Evolutionary conservation across 352 stramenopile species (phyloP).

Genomic region (Globisporangium apiculatum): DNA sequence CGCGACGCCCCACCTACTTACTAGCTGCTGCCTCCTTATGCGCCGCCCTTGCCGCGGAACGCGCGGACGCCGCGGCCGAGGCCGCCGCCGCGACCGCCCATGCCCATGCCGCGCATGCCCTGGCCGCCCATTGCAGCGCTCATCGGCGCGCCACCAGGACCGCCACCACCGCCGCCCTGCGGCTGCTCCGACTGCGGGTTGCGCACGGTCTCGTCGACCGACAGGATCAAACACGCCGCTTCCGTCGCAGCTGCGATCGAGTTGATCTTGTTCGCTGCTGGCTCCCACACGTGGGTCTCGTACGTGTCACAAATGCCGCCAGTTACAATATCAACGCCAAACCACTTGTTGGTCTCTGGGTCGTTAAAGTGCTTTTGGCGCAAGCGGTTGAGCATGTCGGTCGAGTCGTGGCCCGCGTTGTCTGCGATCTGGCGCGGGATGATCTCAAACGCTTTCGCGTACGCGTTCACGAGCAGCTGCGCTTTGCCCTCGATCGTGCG

Average conservation of each 20-base stretch:
- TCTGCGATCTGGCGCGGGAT: conserved; percentile 97
- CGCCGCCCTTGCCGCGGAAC: conserved; percentile 71
- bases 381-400: conserved; percentile 96
- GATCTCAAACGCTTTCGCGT: conserved; percentile 97
- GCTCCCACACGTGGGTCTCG: conserved; percentile 97
- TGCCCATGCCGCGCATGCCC: conserved; percentile 88
- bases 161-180: conserved; percentile 34
- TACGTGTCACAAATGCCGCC: conserved; percentile 98
- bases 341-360: conserved; percentile 92
- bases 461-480: conserved; percentile 94
- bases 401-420: conserved; percentile 98
- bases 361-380: conserved; percentile 95
- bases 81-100: conserved; percentile 60
- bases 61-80: conserved; percentile 73
- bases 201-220: conserved; percentile 98
- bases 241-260: conserved; percentile 94
- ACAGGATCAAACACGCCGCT: conserved; percentile 97
- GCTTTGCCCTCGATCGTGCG: conserved; percentile 97
- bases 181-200: conserved; percentile 96
- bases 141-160: conserved; percentile 56
- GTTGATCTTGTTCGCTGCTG: conserved; percentile 98
- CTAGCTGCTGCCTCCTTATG: conserved; percentile 28
- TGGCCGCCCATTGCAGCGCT: conserved; percentile 88
- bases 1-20: not conserved
- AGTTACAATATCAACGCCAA: conserved; percentile 97